Percentiles rank a stretch among this genome's conserved stretches.
phyloP scores from a whole-genome alignment of 2,329 filamentous ascomycete species.

The Torrubiella hemipterigena region DNA sequence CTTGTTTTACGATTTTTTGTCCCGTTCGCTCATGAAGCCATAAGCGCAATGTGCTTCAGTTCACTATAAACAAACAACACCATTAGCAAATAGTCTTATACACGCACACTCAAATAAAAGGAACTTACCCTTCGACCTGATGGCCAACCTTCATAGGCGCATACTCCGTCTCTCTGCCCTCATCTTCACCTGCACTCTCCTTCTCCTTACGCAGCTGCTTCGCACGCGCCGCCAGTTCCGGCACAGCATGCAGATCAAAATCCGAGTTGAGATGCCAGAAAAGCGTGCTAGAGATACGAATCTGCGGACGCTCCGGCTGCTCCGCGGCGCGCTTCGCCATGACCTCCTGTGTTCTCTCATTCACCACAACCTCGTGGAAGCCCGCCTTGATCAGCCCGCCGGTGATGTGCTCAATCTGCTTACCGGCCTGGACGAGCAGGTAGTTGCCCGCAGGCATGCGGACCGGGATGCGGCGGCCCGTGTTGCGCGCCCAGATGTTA shows the following conservation, averaged over 20 bases:
- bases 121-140: slow-evolving; percentile 42
- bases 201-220: slow-evolving; percentile 31
- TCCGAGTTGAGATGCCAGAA: slow-evolving; percentile 51
- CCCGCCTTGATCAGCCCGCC: slow-evolving; percentile 50
- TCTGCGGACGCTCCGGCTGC: slow-evolving; percentile 34
- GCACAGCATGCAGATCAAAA: slow-evolving; percentile 40
- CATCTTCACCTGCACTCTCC: slow-evolving; percentile 36
- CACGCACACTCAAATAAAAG: background rate
- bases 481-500: slow-evolving; percentile 53
- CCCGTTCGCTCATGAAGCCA: slow-evolving; percentile 26
- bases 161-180: slow-evolving; percentile 38
- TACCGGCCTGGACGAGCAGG: slow-evolving; percentile 49
- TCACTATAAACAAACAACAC: slow-evolving; percentile 21
- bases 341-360: slow-evolving; percentile 34
- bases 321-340: slow-evolving; percentile 29
- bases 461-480: slow-evolving; percentile 44
- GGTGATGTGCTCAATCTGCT: slow-evolving; percentile 50
- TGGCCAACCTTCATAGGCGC: slow-evolving; percentile 44
- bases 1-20: too few species aligned
- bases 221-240: slow-evolving; percentile 32
- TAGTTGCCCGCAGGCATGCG: slow-evolving; percentile 45
- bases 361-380: slow-evolving; percentile 50
- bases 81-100: background rate
- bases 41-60: slow-evolving; percentile 40
- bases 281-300: slow-evolving; percentile 47